Conservation (phyloP, 2,329 filamentous ascomycete genomes). For the Parastagonospora avenae region DNA sequence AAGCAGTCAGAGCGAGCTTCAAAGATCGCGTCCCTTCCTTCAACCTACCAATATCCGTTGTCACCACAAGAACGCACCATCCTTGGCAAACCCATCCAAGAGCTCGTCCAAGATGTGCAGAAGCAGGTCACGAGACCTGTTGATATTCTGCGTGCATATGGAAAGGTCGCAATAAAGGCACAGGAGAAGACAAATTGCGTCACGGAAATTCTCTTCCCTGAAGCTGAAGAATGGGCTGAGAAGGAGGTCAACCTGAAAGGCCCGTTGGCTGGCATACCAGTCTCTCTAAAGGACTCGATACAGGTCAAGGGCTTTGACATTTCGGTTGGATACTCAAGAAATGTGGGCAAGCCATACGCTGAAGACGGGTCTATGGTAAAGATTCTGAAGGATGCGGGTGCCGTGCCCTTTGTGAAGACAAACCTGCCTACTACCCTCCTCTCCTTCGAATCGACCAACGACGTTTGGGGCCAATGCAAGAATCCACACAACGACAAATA, state of each 20-base stretch:
- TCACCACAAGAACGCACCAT: conserved; percentile 68
- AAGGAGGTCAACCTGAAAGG: conserved; percentile 73
- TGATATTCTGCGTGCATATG: conserved; percentile 82
- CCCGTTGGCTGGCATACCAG: conserved; percentile 82
- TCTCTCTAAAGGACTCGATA: conserved; percentile 80
- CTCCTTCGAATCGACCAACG: conserved; percentile 80
- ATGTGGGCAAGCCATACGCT: conserved; percentile 68
- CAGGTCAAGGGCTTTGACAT: conserved; percentile 82
- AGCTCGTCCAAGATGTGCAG: conserved; percentile 79
- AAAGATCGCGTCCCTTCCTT: conserved; percentile 70
- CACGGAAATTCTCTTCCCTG: conserved; percentile 81
- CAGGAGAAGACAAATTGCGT: conserved; percentile 88
- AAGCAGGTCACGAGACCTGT: conserved; percentile 67
- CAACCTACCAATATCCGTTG: conserved; percentile 69
- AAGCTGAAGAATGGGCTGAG: conserved; percentile 73
- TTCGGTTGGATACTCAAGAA: conserved; percentile 77
- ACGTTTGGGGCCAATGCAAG: conserved; percentile 79
- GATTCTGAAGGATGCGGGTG: conserved; percentile 84
- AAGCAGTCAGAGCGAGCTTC: conserved; percentile 78
- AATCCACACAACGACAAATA: conserved; percentile 87
- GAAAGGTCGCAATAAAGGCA: conserved; percentile 81
- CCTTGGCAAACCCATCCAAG: conserved; percentile 74
- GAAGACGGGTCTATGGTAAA: conserved; percentile 75
- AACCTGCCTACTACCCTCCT: conserved; percentile 85
- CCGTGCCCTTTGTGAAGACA: conserved; percentile 91